Conservation (phyloP, 2,329 filamentous ascomycete species). For the Monilinia fructicola region DNA sequence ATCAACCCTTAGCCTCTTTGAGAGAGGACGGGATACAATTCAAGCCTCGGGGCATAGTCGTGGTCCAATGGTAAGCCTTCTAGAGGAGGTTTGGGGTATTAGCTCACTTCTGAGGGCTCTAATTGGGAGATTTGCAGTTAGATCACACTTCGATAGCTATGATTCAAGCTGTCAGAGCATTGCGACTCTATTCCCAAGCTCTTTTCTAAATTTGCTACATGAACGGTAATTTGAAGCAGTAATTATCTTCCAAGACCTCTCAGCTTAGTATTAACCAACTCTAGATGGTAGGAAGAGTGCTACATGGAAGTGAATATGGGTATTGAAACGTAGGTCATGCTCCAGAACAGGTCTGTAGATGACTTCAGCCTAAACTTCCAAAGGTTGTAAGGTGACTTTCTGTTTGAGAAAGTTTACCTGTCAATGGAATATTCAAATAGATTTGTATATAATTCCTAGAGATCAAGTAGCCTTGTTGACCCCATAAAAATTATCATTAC, state of each 20-base stretch:
- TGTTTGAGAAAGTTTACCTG: not conserved
- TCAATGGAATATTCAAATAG: not conserved
- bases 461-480: fast-evolving
- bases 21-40: not conserved
- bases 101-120: not conserved
- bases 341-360: not conserved
- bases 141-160: not conserved
- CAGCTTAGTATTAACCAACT: not conserved
- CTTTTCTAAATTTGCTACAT: not conserved
- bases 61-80: not conserved
- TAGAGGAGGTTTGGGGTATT: no score
- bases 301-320: not conserved
- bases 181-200: not conserved
- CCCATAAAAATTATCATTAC: not conserved
- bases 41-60: not conserved
- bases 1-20: not conserved
- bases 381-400: not conserved
- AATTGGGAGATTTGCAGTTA: not conserved
- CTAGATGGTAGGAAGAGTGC: not conserved
- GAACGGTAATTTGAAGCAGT: not conserved
- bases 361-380: not conserved
- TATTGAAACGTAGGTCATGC: not conserved
- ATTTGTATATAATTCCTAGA: no score
- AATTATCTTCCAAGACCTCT: not conserved
- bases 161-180: not conserved